Base-by-base conservation (phyloP, 2,329 filamentous ascomycete species). In the Phaeomoniella chlamydospora region DNA sequence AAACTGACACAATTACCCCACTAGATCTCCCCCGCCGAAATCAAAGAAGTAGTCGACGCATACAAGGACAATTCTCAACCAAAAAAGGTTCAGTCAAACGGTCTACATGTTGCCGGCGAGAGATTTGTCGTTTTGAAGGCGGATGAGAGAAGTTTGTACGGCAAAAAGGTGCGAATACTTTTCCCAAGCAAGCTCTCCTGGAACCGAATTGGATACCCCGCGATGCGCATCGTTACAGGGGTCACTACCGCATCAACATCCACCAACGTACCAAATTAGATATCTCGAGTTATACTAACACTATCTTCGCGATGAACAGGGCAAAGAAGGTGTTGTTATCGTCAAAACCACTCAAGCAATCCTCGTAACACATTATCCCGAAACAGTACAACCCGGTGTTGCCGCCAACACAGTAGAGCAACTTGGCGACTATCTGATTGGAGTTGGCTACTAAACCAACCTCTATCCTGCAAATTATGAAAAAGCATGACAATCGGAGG, bases 311-410 rank as follows among this genome's bases (percentile, higher is more conserved):
- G n/a, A n/a, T n/a, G n/a, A n/a, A n/a, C 43, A 83, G 78, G 85
- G 82, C 49, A 83, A 79, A 56, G 74, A 79, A 55, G 90, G 90
- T 46, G 63, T 94, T 51, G 69, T 80, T 54, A 74, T 90, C 50
- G 77, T 78, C 62, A 93, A 92, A 70, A 92, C 88, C 51, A 78
- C 71, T 53, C 80, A 92, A 64, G 84, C 86, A 48, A 77, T 96
- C 57, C 74, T 98, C 55, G 64, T 98, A 56, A 81, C 76, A 48
- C 85, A 94, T 68, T 85, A 96, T 70, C 70, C 68, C 47, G 84
- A 93, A 58, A 57, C 58, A 43, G 65, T 77, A 48, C 69, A 81
- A 57, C 82, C 81, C 36, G 77, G 83, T 55, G 78, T 80, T 57
- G 77, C 84, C 43, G 77, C 77, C 50, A 73, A 73, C 56, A 83